Conservation (phyloP, 2,329 filamentous ascomycete genomes). For the Verticillium longisporum region DNA sequence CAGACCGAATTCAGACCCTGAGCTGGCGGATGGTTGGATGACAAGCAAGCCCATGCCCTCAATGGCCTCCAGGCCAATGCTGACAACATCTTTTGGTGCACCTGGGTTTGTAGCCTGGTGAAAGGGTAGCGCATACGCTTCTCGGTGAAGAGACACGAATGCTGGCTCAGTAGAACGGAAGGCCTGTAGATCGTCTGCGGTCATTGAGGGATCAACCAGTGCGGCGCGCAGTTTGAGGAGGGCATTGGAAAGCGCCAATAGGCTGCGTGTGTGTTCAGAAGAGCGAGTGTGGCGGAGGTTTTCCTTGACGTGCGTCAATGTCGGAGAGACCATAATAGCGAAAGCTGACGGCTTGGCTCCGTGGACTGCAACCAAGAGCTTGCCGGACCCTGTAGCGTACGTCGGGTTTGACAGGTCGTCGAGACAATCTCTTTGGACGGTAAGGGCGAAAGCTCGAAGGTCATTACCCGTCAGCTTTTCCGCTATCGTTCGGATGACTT, state of each 20-base stretch:
- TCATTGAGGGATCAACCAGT: slow-evolving; percentile 25
- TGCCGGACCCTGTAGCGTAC: slow-evolving; percentile 45
- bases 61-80: slow-evolving; percentile 34
- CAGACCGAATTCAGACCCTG: slow-evolving; percentile 3
- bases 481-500: slow-evolving; percentile 44
- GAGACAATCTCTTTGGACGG: slow-evolving; percentile 45
- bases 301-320: slow-evolving; percentile 41
- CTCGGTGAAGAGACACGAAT: slow-evolving; percentile 34
- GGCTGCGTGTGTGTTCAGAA: slow-evolving; percentile 40
- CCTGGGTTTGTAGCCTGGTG: slow-evolving; percentile 17
- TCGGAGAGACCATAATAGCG: slow-evolving; percentile 35
- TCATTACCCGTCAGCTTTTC: slow-evolving; percentile 35
- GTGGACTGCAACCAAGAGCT: slow-evolving; percentile 43
- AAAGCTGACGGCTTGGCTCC: slow-evolving; percentile 43
- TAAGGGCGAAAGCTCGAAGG: slow-evolving; percentile 37
- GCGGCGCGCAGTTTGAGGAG: slow-evolving; percentile 39
- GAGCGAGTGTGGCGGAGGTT: slow-evolving; percentile 45
- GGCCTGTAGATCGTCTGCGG: slow-evolving; percentile 26
- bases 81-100: slow-evolving; percentile 28
- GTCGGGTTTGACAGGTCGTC: slow-evolving; percentile 46
- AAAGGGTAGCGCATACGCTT: slow-evolving; percentile 33
- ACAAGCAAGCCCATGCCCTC: slow-evolving; percentile 39
- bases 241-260: slow-evolving; percentile 44
- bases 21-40: slow-evolving; percentile 27
- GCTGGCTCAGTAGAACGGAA: slow-evolving; percentile 25